phyloP scores from a whole-genome alignment of 345 rosid species.

The Cardamine resedifolia region DNA sequence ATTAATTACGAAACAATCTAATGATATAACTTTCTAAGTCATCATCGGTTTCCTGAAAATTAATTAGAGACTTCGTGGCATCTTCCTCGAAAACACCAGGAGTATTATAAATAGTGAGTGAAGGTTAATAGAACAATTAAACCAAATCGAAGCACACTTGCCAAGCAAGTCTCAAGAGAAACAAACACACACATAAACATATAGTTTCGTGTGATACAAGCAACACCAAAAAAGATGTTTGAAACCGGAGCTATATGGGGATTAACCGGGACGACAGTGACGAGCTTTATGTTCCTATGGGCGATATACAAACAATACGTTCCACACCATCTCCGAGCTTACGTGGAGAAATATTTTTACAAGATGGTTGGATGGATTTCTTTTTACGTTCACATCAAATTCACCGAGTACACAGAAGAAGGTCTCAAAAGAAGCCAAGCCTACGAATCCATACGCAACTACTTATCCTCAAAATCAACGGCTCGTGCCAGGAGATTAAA shows the following conservation, averaged over 20 bases:
- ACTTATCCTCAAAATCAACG: slow-evolving; percentile 37
- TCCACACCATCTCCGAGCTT: slow-evolving; percentile 28
- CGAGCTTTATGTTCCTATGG: slow-evolving; percentile 36
- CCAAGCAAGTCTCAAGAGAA: slow-evolving; percentile 13
- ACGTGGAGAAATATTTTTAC: slow-evolving; percentile 13
- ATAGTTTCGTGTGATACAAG: background rate
- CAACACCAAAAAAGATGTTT: background rate
- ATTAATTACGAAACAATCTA: background rate
- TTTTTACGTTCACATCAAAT: slow-evolving; percentile 41
- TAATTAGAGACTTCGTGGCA: background rate
- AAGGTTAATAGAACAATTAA: background rate
- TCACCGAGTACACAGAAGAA: slow-evolving; percentile 42
- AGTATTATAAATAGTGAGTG: slow-evolving; percentile 2
- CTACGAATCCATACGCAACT: slow-evolving; percentile 41
- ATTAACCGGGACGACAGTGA: slow-evolving; percentile 27
- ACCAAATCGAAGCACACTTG: slow-evolving; percentile 14
- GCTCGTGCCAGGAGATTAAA: slow-evolving; percentile 44
- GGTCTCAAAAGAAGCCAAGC: slow-evolving; percentile 38
- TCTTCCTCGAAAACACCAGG: background rate
- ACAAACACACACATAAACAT: background rate
- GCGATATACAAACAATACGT: slow-evolving; percentile 34
- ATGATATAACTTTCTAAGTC: background rate
- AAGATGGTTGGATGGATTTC: slow-evolving; percentile 26
- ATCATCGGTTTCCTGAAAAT: background rate
- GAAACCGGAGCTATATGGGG: slow-evolving; percentile 29